Base-by-base conservation (phyloP, 2,329 filamentous ascomycete genomes). In the Neocatenulostroma microsporum region DNA sequence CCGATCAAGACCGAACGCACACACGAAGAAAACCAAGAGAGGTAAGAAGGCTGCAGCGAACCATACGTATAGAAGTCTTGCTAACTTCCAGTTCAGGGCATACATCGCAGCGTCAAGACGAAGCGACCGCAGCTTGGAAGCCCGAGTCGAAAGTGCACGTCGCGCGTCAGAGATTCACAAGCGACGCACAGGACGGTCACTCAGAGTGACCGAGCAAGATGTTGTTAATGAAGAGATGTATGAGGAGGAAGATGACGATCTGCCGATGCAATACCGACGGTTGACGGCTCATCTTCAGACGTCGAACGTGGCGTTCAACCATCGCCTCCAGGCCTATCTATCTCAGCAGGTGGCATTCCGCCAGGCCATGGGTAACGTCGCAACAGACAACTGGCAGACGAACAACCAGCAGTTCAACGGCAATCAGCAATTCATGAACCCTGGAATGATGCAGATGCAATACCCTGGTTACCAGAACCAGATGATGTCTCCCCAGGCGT, bases 221-320 rank as follows among this genome's bases (percentile, higher is more conserved):
- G 87, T 94, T 11, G 69, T 83, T 48, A 87, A 85, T 45, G 88
- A 94, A 58, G 85, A 93, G 58, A 94, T 94, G 85, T 95, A 95
- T 56, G 87, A 94, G 54, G 88, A 94, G 60, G 84, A 94, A 54
- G 87, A 94, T 36, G 84, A 93, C 48, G 83, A 88, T 39, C 57
- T 84, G 17, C 78, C 81, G 1, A 70, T 76, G 41, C 75, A 78
- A 36, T 83, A 79, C 54, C 71, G 76, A 40, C 67, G 76, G 11
- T 63, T 85, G 21, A 76, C 75, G 11, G 69, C 75, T 3, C 73
- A 80, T 48, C 63, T 83, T 41, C 71, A 78, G 47, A 79, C 74
- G 2, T 66, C 65, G 12, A 77, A 75, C 2, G 59, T 69, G 19
- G 72, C 77, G 41, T 72, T 82, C 56, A 81, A 81, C 53, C 67